A percentile compares a stretch with the other conserved stretches of the same genome.
phyloP scores from a whole-genome alignment of 169 alveolate genomes.

The Cryptosporidium muris region DNA sequence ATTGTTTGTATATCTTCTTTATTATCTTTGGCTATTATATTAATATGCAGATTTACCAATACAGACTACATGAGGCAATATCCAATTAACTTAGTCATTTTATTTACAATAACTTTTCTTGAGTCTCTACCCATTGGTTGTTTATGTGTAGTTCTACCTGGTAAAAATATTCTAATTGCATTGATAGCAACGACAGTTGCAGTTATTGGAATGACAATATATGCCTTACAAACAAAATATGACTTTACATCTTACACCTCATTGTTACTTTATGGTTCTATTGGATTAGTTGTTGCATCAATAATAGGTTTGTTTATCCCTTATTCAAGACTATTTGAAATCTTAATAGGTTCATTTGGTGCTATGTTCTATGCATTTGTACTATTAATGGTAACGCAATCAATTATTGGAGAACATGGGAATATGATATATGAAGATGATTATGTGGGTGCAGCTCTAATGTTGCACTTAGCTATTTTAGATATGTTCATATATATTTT shows the following conservation, averaged over 20 bases:
- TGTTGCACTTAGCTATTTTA: slow-evolving; percentile 13
- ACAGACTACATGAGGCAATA: background rate
- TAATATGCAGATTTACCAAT: background rate
- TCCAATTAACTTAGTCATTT: slow-evolving; percentile 15
- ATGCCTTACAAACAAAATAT: slow-evolving; percentile 54
- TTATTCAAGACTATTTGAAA: slow-evolving; percentile 2
- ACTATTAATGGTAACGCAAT: slow-evolving; percentile 37
- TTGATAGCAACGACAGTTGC: slow-evolving; percentile 12
- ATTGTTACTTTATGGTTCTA: slow-evolving; percentile 2
- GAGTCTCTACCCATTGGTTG: slow-evolving; percentile 7
- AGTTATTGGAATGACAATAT: slow-evolving; percentile 27
- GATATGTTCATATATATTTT: slow-evolving; percentile 19
- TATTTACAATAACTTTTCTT: slow-evolving; percentile 5
- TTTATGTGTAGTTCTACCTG: background rate
- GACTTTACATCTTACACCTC: slow-evolving; percentile 42
- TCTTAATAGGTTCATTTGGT: slow-evolving; percentile 19
- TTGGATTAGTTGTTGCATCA: slow-evolving; percentile 20
- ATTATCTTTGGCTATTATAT: background rate
- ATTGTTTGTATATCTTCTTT: background rate
- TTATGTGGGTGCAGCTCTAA: slow-evolving; percentile 36
- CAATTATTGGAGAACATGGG: slow-evolving; percentile 20
- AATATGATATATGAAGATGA: slow-evolving; percentile 52
- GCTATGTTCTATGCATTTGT: slow-evolving; percentile 24
- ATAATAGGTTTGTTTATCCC: slow-evolving; percentile 47
- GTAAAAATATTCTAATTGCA: slow-evolving; percentile 23